Conservation (phyloP, 169 alveolate species). For the Plasmodium gaboni region DNA sequence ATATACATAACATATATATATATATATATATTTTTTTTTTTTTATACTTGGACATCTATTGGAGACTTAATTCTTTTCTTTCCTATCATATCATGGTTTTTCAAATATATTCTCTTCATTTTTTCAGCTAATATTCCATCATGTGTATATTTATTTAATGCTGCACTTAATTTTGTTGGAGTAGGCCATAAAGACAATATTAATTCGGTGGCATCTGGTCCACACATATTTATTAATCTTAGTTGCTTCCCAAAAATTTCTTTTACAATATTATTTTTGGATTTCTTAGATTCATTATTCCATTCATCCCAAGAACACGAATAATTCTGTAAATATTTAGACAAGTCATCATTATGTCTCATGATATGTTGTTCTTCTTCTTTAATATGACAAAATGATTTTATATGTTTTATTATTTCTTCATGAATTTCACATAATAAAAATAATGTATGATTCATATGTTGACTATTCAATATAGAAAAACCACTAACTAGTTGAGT, state of each 20-base stretch:
- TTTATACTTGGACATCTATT: conserved; percentile 32
- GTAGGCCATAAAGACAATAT: conserved; percentile 89
- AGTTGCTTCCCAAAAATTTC: conserved; percentile 89
- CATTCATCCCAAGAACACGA: conserved; percentile 82
- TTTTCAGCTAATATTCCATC: conserved; percentile 74
- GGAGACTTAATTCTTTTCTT: conserved; percentile 61
- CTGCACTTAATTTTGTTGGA: conserved; percentile 81
- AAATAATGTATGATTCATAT: conserved; percentile 79
- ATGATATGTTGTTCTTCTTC: conserved; percentile 11
- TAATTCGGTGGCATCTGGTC: conserved; percentile 87
- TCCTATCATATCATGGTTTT: conserved; percentile 17
- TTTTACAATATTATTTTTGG: conserved; percentile 82
- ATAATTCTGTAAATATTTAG: conserved; percentile 46
- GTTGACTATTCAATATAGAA: conserved; percentile 80
- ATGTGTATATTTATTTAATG: conserved; percentile 67
- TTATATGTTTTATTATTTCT: conserved; percentile 52
- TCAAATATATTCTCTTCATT: conserved; percentile 45
- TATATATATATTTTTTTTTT: neutral
- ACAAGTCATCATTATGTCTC: conserved; percentile 7
- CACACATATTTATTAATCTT: conserved; percentile 84
- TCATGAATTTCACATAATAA: conserved; percentile 76
- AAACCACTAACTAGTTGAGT: conserved; percentile 80
- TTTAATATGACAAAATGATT: conserved; percentile 16
- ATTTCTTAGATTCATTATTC: conserved; percentile 84
- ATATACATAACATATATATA: neutral